Evolutionary conservation across 805 yeast genomes (phyloP).

Genomic region (Ogataea salicorniae): DNA sequence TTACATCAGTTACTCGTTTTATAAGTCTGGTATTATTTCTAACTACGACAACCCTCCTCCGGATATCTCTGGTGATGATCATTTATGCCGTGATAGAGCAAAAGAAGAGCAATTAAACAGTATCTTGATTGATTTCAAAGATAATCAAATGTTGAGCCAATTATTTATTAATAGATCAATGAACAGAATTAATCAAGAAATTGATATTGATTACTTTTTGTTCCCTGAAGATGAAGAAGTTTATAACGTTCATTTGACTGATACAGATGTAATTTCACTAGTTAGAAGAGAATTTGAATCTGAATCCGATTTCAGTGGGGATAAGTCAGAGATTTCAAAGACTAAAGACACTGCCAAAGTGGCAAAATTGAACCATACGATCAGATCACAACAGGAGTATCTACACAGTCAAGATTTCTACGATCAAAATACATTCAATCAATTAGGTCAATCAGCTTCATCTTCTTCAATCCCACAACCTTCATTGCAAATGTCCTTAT

Average conservation of each 20-base stretch:
- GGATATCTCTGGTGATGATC: slow-evolving; percentile 5
- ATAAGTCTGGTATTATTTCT: slow-evolving; percentile 18
- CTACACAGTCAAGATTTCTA: neutral
- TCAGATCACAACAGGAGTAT: slow-evolving; percentile 1
- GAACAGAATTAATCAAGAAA: slow-evolving; percentile 3
- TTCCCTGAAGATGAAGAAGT: slow-evolving; percentile 35
- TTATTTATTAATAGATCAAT: slow-evolving; percentile 3
- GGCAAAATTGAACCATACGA: slow-evolving; percentile 6
- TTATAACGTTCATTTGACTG: slow-evolving; percentile 27
- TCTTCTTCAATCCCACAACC: neutral
- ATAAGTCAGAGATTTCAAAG: neutral
- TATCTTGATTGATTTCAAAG: slow-evolving; percentile 18
- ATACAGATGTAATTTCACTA: slow-evolving; percentile 29
- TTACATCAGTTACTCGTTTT: slow-evolving; percentile 17
- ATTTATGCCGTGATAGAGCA: slow-evolving; percentile 10
- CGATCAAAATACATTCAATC: neutral
- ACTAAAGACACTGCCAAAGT: slow-evolving; percentile 5
- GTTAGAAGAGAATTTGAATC: slow-evolving; percentile 20
- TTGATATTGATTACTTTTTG: slow-evolving; percentile 27
- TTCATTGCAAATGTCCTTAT: too few species aligned
- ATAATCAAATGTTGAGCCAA: slow-evolving; percentile 10
- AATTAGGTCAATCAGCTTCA: neutral
- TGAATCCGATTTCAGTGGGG: neutral
- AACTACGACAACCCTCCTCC: slow-evolving; percentile 1
- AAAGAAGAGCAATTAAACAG: slow-evolving; percentile 22